These are phyloP conservation scores for Fusarium tjaetaba DNA, from an alignment of 2,329 filamentous ascomycete genomes.

Conservation along the genomic window DNA sequence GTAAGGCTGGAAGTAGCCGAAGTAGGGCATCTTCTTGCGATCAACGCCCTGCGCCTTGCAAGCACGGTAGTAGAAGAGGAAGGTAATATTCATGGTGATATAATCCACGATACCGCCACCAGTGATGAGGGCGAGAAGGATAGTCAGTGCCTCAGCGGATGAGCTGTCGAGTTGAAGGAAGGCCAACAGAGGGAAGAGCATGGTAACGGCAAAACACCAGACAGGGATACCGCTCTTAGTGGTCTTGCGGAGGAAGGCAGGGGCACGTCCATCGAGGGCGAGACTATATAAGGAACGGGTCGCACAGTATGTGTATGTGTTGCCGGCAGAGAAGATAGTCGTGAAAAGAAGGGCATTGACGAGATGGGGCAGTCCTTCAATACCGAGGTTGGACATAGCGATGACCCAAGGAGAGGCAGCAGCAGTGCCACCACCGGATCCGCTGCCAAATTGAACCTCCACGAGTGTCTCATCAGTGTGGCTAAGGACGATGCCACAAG, in stretches of 20 bases:
- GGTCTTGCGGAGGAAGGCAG: slow-evolving; percentile 60
- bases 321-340: slow-evolving; percentile 56
- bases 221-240: slow-evolving; percentile 65
- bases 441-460: slow-evolving; percentile 1
- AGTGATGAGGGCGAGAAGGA: slow-evolving; percentile 58
- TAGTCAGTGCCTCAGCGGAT: slow-evolving; percentile 54
- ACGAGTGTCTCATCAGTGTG: slow-evolving; percentile 17
- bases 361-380: slow-evolving; percentile 59
- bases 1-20: slow-evolving; percentile 49
- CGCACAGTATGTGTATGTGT: slow-evolving; percentile 51
- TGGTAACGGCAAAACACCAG: slow-evolving; percentile 59
- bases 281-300: slow-evolving; percentile 66
- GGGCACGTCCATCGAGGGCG: slow-evolving; percentile 63
- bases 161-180: slow-evolving; percentile 56
- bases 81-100: slow-evolving; percentile 64
- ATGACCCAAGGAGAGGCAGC: slow-evolving; percentile 36
- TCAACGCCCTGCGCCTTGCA: slow-evolving; percentile 56
- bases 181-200: slow-evolving; percentile 57
- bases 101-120: slow-evolving; percentile 61
- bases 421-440: neutral
- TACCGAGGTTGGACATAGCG: slow-evolving; percentile 39
- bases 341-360: slow-evolving; percentile 59
- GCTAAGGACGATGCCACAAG: slow-evolving; percentile 24
- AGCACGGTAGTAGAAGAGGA: slow-evolving; percentile 66
- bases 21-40: slow-evolving; percentile 61